Evolutionary conservation across 129 eudicot genomes (phyloP), one percentile per base, ranked within the genome.

Genomic region (Flaveria trinervia): DNA sequence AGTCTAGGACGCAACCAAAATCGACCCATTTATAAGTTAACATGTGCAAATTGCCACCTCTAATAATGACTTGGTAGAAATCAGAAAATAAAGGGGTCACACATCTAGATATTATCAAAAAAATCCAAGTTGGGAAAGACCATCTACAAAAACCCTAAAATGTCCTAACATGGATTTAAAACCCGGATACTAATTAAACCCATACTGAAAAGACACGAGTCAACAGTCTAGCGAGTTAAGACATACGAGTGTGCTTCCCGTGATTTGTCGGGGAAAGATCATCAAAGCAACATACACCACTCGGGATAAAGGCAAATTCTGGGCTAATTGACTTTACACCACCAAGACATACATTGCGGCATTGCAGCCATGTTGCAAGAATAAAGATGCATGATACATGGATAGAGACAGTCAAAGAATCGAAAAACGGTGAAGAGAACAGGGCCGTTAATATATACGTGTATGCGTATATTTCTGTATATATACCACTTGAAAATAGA

Each of bases 291-390:
- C 49, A 75, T 44, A 49, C 33, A 74, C 60, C 70, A 74, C 4
- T 11, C 79, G 49, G 65, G 10, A 50, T 65, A 46, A 50, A 76
- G 72, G 36, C 54, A 49, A 33, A 49, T 65, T 71, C 65, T 49
- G 73, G 54, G 54, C 26, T 33, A 50, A 30, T 0, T 65, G 60
- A n/a, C 62, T 46, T 45, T 25, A 75, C 46, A 75, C 25, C 50
- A 7, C 36, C 36, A 30, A 30, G 57, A 59, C 78, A 44, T 23
- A 62, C 61, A 44, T 61, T 7, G 44, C 26, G 33, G 44, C 28
- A 26, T 25, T 25, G 6, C 16, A 61, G 9, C 48, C 17, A 45
- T 61, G 71, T 26, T 74, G 71, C 28, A n/a, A 68, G 59, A 75
- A 77, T 25, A 49, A 28, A 46, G 68, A 44, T 57, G 28, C 28